Conservation (phyloP, 164 flowering plant genomes). For the Macadamia integrifolia region DNA sequence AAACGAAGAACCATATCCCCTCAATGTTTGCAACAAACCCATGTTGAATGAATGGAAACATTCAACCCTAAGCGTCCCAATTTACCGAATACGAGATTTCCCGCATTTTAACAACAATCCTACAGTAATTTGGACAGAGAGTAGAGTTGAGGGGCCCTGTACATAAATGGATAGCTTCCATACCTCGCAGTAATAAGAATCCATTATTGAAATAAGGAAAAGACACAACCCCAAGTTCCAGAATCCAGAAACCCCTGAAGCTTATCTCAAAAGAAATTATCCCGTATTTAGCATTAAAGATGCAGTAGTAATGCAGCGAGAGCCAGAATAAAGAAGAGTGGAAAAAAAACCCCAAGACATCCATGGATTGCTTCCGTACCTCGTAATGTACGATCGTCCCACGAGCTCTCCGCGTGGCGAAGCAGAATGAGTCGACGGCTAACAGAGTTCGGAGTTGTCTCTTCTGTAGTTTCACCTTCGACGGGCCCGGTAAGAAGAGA, state of each 20-base stretch:
- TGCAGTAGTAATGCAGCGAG: not conserved
- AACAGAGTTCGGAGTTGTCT: constrained; percentile 13
- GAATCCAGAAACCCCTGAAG: not conserved
- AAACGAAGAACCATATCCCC: no score
- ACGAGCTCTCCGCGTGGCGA: constrained; percentile 73
- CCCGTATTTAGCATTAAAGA: not conserved
- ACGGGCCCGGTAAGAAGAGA: constrained; percentile 20
- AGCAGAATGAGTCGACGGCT: constrained; percentile 75
- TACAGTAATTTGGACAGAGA: no score
- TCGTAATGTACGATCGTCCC: constrained; percentile 50
- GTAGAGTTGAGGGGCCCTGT: not conserved
- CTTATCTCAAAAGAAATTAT: no score
- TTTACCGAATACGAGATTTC: no score
- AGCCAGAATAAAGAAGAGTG: no score
- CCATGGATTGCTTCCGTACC: constrained; percentile 22
- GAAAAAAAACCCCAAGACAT: not conserved
- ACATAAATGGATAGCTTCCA: not conserved
- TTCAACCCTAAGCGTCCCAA: no score
- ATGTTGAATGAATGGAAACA: no score
- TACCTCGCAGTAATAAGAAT: no score
- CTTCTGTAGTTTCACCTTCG: constrained; percentile 18
- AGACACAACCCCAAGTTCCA: not conserved
- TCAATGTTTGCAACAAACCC: no score
- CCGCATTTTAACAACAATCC: no score
- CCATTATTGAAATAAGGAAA: not conserved